phyloP scores from a whole-genome alignment of 306 rosid species.

The Quillaja saponaria region DNA sequence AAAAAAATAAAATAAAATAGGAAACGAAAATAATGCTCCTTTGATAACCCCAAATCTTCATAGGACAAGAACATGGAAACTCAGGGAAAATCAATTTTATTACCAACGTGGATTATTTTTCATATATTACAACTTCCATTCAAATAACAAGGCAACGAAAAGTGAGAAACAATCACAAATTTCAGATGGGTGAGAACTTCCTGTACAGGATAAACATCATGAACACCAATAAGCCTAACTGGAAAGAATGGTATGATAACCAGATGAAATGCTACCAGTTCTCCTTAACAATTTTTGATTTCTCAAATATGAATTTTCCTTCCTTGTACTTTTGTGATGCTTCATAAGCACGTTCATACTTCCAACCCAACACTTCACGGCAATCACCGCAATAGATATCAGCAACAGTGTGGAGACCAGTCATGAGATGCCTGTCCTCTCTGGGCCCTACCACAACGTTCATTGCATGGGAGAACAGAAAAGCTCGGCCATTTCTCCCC shows the following conservation, averaged over 20 bases:
- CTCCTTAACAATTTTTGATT: conserved; percentile 86
- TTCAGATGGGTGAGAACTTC: conserved; percentile 47
- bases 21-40: too few relatives aligned
- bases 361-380: conserved; percentile 91
- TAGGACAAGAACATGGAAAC: too few relatives aligned
- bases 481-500: conserved; percentile 95
- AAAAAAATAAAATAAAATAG: too few relatives aligned
- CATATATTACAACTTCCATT: conserved; percentile 39
- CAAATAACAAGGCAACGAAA: conserved; percentile 36
- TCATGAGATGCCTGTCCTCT: conserved; percentile 87
- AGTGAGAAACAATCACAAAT: conserved; percentile 50
- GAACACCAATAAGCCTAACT: conserved; percentile 38
- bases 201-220: conserved; percentile 54
- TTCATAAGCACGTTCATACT: conserved; percentile 86
- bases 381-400: conserved; percentile 85
- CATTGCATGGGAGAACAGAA: conserved; percentile 96
- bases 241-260: conserved; percentile 39
- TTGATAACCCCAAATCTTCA: too few relatives aligned
- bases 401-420: conserved; percentile 97
- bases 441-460: conserved; percentile 74
- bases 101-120: too few relatives aligned
- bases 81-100: too few relatives aligned
- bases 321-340: conserved; percentile 95
- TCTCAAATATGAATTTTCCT: conserved; percentile 94
- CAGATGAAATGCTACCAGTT: conserved; percentile 67